Percentiles rank a stretch among this genome's conserved stretches.
These are phyloP conservation scores for Backusella circina DNA, from an alignment of 192 early-diverging fungal species.

Conservation along the genomic window DNA sequence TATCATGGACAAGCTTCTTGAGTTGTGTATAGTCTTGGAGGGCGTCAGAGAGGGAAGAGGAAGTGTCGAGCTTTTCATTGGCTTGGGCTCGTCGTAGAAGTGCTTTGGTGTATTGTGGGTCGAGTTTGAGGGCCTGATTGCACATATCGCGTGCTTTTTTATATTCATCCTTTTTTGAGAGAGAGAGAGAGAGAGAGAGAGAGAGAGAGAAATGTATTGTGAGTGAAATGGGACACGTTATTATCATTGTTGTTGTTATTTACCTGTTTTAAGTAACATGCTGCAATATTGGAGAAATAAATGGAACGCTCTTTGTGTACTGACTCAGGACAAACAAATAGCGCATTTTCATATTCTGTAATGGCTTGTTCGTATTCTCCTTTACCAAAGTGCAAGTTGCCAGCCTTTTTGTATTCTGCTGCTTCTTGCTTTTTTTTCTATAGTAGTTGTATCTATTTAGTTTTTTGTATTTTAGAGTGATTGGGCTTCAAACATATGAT, in stretches of 20 bases:
- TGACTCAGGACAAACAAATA: neutral
- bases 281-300: constrained; percentile 61
- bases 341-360: constrained; percentile 16
- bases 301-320: constrained; percentile 46
- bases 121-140: constrained; percentile 46
- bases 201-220: too few relatives aligned
- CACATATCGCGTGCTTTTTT: constrained; percentile 39
- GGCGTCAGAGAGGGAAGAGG: constrained; percentile 41
- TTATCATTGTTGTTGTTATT: neutral
- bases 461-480: neutral
- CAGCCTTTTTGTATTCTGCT: constrained; percentile 39
- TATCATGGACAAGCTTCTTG: neutral
- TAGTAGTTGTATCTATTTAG: neutral
- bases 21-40: constrained; percentile 38
- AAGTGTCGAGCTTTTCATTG: constrained; percentile 47
- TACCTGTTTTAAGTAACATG: constrained; percentile 60
- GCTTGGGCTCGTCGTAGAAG: constrained; percentile 58
- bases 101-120: constrained; percentile 56
- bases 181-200: neutral
- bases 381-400: constrained; percentile 44
- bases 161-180: constrained; percentile 23
- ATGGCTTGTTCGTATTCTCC: constrained; percentile 37
- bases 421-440: constrained; percentile 44
- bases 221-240: too few relatives aligned
- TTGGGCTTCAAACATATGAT: too few relatives aligned